These are phyloP conservation scores for Neoascochyta sp. DNA, from an alignment of 2,329 filamentous ascomycete species.

Conservation along the genomic window DNA sequence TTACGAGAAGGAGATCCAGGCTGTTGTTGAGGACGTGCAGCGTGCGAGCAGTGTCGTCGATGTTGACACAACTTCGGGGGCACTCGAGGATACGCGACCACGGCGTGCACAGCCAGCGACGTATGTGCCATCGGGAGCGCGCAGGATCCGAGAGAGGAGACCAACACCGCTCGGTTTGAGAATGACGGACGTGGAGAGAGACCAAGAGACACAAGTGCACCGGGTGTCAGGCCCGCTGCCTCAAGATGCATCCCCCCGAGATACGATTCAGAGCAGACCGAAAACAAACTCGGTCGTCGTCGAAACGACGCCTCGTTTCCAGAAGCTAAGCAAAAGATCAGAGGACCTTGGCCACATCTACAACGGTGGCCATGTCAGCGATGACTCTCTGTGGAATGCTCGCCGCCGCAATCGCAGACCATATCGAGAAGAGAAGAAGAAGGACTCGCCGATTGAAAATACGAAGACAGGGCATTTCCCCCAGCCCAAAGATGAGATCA, in stretches of 20 bases:
- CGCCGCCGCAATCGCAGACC: conserved; percentile 1
- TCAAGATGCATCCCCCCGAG: too few species aligned
- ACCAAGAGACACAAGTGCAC: too few species aligned
- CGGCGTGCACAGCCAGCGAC: conserved; percentile 5
- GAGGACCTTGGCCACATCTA: too few species aligned
- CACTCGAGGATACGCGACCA: conserved; percentile 1
- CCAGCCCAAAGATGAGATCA: conserved; percentile 11
- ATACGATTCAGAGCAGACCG: too few species aligned
- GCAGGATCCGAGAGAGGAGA: conserved; percentile 3
- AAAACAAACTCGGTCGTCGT: too few species aligned
- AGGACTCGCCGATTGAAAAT: conserved; percentile 3
- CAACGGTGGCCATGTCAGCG: conserved; percentile 5
- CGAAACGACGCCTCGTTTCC: too few species aligned
- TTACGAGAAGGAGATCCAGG: conserved; percentile 2
- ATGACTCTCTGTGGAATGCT: conserved; percentile 5
- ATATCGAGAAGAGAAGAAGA: conserved; percentile 2
- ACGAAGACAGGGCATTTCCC: conserved; percentile 5
- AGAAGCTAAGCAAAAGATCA: too few species aligned
- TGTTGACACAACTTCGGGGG: conserved; percentile 1
- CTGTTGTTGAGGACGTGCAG: neutral
- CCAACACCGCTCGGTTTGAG: too few species aligned
- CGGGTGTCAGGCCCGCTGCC: too few species aligned
- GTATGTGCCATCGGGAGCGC: conserved; percentile 6
- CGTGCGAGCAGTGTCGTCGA: conserved; percentile 1
- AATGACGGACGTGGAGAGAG: neutral